Base-by-base conservation (phyloP, 768 basidiomycete species). In the Thelephora aurantiotincta region DNA sequence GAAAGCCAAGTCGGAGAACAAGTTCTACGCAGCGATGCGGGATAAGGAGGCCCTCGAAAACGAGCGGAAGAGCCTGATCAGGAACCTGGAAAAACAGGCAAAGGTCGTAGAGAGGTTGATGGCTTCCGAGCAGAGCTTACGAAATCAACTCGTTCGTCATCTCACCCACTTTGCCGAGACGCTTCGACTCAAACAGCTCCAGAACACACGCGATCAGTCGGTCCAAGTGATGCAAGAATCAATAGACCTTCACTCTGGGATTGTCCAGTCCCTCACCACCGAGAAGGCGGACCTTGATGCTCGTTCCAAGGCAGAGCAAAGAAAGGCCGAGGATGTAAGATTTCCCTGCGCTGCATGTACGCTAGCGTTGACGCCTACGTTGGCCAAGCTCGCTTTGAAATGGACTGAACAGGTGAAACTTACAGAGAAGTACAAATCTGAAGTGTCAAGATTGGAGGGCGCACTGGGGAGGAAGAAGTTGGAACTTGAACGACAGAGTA, bases 1-100 rank as follows among this genome's bases (percentile, higher is more conserved):
- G 90, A 89, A 88, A 82, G 87, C 90, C 7, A 97, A 94, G 65
- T 80, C 86, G 13, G 93, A 97, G 50, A 94, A 92, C 68, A 97
- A 93, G 62, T 98, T 78, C 59, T 98, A 80, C 58, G 75, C 86
- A 14, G 81, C 82, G 2, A 87, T 94, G 81, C 80, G 91, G 26
- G 80, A 83, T 49, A 91, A 85, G 63, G 91, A 96, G 50, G 80
- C 86, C 14, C 64, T 81, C 2, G 87, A 91, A 30, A 68, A 68
- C 1, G 87, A 91, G 59, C 73, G 80, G 42, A 88, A 88, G 62
- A 75, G 68, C 30, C 63, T 80, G 33, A 58, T 66, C 14, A 72
- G 80, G 44, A 70, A 66, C 26, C 60, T 73, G 13, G 78, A 81
- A 54, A 77, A 77, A 47, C 77, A 82, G 53, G 63, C 68, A 22